Conservation (phyloP, 2,329 filamentous ascomycete species). For the Trichoderma lentiforme region DNA sequence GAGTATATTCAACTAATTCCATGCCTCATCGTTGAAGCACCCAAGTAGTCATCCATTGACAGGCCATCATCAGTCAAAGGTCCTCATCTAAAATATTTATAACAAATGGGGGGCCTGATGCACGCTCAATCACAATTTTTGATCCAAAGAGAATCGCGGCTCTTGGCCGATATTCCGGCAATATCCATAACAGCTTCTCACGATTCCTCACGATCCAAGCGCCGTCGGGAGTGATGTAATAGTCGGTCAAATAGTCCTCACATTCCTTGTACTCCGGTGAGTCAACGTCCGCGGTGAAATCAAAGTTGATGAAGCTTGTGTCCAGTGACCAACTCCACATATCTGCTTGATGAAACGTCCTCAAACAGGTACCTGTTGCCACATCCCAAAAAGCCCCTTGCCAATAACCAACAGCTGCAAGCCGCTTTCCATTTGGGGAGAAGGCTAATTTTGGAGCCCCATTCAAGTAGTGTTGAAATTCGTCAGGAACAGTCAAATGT, state of each 20-base stretch:
- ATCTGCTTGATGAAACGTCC: neutral
- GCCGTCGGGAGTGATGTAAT: neutral
- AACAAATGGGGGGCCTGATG: neutral
- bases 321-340: accelerated
- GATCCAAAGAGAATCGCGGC: neutral
- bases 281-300: no score
- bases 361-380: neutral
- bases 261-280: neutral
- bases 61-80: neutral
- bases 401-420: neutral
- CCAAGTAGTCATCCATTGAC: neutral
- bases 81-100: neutral
- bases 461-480: accelerated
- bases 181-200: neutral
- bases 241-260: neutral
- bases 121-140: neutral
- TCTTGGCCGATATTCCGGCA: neutral
- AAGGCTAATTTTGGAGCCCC: neutral
- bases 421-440: neutral
- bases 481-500: neutral
- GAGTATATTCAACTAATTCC: no score
- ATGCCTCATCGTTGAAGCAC: neutral
- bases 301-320: neutral
- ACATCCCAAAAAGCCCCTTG: neutral
- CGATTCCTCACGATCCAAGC: neutral